Evolutionary conservation across 2,329 filamentous ascomycete genomes (phyloP).

Genomic region (Meredithiella fracta): DNA sequence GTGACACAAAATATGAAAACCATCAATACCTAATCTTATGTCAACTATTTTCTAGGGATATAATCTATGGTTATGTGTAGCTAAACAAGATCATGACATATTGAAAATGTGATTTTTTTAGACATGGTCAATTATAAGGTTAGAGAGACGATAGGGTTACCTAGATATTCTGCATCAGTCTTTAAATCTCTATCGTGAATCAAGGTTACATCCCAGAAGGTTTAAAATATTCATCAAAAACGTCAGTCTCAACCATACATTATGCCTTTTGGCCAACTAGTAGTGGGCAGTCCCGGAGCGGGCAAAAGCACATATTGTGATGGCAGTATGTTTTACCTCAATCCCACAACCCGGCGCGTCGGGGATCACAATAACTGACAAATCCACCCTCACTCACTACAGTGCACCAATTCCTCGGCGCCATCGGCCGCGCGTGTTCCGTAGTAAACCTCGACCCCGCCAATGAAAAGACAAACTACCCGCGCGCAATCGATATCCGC

Average conservation of each 20-base stretch:
- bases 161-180: no score
- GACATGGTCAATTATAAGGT: no score
- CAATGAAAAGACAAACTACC: constrained; percentile 83
- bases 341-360: not conserved
- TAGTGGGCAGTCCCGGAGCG: constrained; percentile 84
- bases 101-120: no score
- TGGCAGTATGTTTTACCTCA: constrained; percentile 45
- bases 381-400: not conserved
- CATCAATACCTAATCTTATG: no score
- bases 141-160: no score
- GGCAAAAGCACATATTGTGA: constrained; percentile 98
- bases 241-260: constrained; percentile 12
- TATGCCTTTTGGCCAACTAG: constrained; percentile 57
- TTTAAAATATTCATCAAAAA: not conserved
- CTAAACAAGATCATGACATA: no score
- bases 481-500: constrained; percentile 78
- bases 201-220: not conserved
- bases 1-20: no score
- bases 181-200: not conserved
- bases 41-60: no score
- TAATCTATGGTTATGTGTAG: no score
- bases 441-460: constrained; percentile 94
- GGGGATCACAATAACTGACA: not conserved
- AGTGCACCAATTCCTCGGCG: constrained; percentile 95
- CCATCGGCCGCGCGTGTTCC: constrained; percentile 86